A percentile compares a stretch with the other conserved stretches of the same genome.
These are phyloP conservation scores for Penicillium sp. DNA, from an alignment of 2,329 filamentous ascomycete species.

Conservation along the genomic window DNA sequence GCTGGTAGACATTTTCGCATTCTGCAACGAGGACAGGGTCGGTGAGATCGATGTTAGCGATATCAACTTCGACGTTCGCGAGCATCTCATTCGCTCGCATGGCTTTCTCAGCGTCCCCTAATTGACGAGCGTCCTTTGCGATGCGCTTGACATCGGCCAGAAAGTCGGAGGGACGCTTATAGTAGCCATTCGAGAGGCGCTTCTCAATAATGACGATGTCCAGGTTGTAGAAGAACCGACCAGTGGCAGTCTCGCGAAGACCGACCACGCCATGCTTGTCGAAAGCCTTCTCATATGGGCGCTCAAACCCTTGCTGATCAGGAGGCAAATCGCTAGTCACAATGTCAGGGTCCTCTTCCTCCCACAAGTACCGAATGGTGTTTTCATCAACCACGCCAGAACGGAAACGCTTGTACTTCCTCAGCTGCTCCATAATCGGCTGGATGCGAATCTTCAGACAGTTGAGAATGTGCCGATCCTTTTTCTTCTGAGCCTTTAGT, in stretches of 20 bases:
- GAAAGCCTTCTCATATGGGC: constrained; percentile 75
- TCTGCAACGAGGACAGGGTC: constrained; percentile 64
- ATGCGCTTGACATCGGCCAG: constrained; percentile 80
- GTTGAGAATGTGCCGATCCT: constrained; percentile 81
- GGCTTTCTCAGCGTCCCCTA: constrained; percentile 77
- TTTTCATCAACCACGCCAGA: constrained; percentile 71
- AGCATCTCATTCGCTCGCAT: constrained; percentile 88
- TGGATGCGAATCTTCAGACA: constrained; percentile 84
- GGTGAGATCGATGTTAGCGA: constrained; percentile 68
- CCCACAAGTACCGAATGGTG: constrained; percentile 76
- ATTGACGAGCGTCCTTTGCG: constrained; percentile 76
- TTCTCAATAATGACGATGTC: constrained; percentile 93
- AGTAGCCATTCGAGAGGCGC: constrained; percentile 94
- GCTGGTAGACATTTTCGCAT: constrained; percentile 77
- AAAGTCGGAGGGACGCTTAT: constrained; percentile 87
- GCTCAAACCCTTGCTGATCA: constrained; percentile 57
- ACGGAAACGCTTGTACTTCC: constrained; percentile 87
- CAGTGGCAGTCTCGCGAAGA: constrained; percentile 69
- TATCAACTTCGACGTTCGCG: constrained; percentile 91
- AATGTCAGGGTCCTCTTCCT: constrained; percentile 72
- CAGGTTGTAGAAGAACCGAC: constrained; percentile 92
- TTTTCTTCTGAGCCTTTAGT: constrained; percentile 73
- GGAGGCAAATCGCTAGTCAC: constrained; percentile 60
- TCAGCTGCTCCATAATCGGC: constrained; percentile 96
- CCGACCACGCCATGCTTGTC: constrained; percentile 78